These are phyloP conservation scores for Fusarium sp. DNA, from an alignment of 2,329 filamentous ascomycete genomes.

Conservation along the genomic window DNA sequence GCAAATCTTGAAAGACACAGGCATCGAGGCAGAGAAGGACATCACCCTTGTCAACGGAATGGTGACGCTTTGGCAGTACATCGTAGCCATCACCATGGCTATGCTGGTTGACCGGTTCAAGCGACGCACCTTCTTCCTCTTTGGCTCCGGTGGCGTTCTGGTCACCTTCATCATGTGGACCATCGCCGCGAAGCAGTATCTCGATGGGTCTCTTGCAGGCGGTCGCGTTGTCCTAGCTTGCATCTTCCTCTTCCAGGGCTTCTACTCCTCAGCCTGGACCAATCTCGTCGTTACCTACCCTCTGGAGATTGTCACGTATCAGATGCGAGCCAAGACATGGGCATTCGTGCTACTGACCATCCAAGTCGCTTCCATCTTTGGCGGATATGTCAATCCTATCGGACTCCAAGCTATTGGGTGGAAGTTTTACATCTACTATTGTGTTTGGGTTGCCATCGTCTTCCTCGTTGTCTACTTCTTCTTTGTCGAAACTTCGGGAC, in stretches of 20 bases:
- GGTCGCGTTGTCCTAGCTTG: conserved; percentile 54
- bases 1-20: conserved; percentile 53
- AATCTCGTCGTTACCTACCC: conserved; percentile 58
- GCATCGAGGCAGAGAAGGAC: conserved; percentile 51
- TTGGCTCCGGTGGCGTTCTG: conserved; percentile 53
- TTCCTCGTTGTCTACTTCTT: conserved; percentile 55
- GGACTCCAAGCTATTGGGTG: conserved; percentile 53
- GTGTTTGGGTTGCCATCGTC: conserved; percentile 53
- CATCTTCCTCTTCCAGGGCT: conserved; percentile 57
- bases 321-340: conserved; percentile 57
- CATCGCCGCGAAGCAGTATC: conserved; percentile 52
- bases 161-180: conserved; percentile 57
- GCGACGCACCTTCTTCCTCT: conserved; percentile 54
- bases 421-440: conserved; percentile 58
- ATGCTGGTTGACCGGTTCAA: conserved; percentile 52
- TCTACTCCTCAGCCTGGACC: conserved; percentile 58
- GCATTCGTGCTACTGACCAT: conserved; percentile 55
- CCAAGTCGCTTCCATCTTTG: conserved; percentile 53
- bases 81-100: conserved; percentile 54
- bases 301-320: conserved; percentile 55
- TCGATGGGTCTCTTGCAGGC: conserved; percentile 47
- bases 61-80: conserved; percentile 57
- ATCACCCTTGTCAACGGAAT: conserved; percentile 57
- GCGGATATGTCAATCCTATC: conserved; percentile 55
- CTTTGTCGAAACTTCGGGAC: conserved; percentile 54